Evolutionary conservation across 768 basidiomycete genomes (phyloP), one percentile per base, ranked within the genome.

Genomic region (Collybia nuda): DNA sequence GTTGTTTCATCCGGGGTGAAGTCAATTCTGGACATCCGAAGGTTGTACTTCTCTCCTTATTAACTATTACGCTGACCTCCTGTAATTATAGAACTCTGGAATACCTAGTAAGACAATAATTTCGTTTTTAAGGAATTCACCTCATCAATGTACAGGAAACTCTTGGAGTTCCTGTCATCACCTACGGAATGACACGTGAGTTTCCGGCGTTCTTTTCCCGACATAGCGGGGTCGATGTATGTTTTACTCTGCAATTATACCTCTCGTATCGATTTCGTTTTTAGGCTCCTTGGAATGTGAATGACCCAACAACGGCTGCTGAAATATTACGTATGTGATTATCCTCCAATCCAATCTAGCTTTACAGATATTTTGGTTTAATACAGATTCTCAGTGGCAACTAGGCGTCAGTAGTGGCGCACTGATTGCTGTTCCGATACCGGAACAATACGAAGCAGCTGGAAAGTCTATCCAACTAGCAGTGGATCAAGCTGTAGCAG

Each of bases 131-230:
- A 17, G 8, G 6, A 24, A 19, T 40, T 17, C 23, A 28, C 12
- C 40, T 24, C 22, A 44, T 29, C 40, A 18, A 37, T 26, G 19
- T 48, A 12, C 55, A 96, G 93, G 96, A 98, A 82, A 95, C 95
- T 0, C 81, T 95, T 32, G 96, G 96, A 2, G 93, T 98, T 11
- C 92, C 93, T 2, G 94, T 97, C 1, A 66, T 95, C 3, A 81
- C 91, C 0, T 95, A 90, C 58, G 83, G 84, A 1, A 61, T 79
- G 40, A 83, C 85, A 0, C 74, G 79, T 15, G 90, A 94, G 57
- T 98, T 98, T 58, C 97, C 97, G 2, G 97, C 95, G 0, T 99
- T 99, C 72, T 99, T 93, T 65, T 81, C 84, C 11, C 86, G 88
- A 15, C 74, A 73, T 44, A 94, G 92, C 55, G 96, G 96, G 1